phyloP scores from a whole-genome alignment of 371 early-diverging fungal genomes.

The Smittium culicis region DNA sequence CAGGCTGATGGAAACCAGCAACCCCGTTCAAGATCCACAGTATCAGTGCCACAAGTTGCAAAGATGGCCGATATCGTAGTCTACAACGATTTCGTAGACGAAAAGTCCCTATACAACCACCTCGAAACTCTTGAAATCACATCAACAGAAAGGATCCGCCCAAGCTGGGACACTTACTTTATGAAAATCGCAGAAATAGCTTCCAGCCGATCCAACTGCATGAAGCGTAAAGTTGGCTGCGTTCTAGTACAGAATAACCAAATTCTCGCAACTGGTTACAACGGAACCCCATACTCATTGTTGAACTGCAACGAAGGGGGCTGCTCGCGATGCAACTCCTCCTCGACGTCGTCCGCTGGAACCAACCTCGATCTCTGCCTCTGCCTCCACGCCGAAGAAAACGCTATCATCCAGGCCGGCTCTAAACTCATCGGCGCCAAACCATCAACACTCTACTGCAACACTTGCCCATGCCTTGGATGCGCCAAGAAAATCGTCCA shows the following conservation, averaged over 20 bases:
- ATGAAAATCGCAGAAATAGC: slow-evolving; percentile 88
- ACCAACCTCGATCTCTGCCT: slow-evolving; percentile 71
- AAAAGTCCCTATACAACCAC: slow-evolving; percentile 26
- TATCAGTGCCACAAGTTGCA: slow-evolving; percentile 20
- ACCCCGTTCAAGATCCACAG: slow-evolving; percentile 25
- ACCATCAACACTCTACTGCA: slow-evolving; percentile 75
- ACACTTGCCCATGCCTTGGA: slow-evolving; percentile 76
- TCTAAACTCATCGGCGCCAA: slow-evolving; percentile 56
- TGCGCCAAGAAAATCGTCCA: slow-evolving; percentile 96
- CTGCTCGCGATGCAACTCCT: slow-evolving; percentile 82
- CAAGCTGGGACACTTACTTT: slow-evolving; percentile 94
- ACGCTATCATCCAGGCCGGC: slow-evolving; percentile 91
- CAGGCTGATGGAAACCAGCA: neutral
- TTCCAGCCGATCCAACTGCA: slow-evolving; percentile 73
- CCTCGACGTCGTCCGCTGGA: slow-evolving; percentile 51
- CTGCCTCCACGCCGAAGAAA: slow-evolving; percentile 98
- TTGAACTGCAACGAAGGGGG: slow-evolving; percentile 92
- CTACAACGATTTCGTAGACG: slow-evolving; percentile 38
- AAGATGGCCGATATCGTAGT: slow-evolving; percentile 43
- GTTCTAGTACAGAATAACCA: slow-evolving; percentile 79
- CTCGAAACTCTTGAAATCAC: slow-evolving; percentile 40
- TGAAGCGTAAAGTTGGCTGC: slow-evolving; percentile 97
- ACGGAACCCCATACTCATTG: slow-evolving; percentile 88
- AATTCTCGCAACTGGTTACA: slow-evolving; percentile 94
- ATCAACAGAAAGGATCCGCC: slow-evolving; percentile 60